Conservation (phyloP, 345 rosid species). For the Physaria fendleri region DNA sequence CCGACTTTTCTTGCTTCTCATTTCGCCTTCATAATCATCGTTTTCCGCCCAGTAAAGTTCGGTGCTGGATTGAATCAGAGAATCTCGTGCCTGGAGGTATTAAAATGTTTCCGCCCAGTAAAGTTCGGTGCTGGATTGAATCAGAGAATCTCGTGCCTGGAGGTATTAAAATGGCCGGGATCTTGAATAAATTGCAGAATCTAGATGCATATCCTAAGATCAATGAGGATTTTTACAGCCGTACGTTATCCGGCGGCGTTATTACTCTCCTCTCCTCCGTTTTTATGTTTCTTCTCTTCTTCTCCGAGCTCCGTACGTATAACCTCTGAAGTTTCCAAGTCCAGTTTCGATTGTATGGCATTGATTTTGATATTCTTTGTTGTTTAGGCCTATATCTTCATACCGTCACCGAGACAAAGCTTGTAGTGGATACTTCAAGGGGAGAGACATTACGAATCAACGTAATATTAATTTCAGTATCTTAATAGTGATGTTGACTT, state of each 20-base stretch:
- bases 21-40: background rate
- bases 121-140: background rate
- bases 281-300: conserved; percentile 89
- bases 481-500: background rate
- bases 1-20: background rate
- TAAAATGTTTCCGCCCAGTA: conserved; percentile 29
- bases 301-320: conserved; percentile 83
- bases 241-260: conserved; percentile 90
- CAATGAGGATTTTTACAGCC: conserved; percentile 95
- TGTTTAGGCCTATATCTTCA: conserved; percentile 72
- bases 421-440: conserved; percentile 91
- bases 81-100: background rate
- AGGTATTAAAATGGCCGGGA: conserved; percentile 44
- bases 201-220: conserved; percentile 94
- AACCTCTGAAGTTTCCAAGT: background rate
- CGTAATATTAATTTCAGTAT: conserved; percentile 38
- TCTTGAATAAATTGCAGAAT: conserved; percentile 68
- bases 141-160: background rate
- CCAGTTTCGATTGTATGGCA: background rate
- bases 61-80: conserved; percentile 4
- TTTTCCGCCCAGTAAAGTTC: background rate
- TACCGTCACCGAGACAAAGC: conserved; percentile 82
- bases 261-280: conserved; percentile 83
- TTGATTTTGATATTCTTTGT: background rate
- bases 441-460: conserved; percentile 86